Percentiles rank a stretch among this genome's conserved stretches.
Conservation (phyloP, 768 basidiomycete genomes). For the Sistotremastrum niveocremeum region DNA sequence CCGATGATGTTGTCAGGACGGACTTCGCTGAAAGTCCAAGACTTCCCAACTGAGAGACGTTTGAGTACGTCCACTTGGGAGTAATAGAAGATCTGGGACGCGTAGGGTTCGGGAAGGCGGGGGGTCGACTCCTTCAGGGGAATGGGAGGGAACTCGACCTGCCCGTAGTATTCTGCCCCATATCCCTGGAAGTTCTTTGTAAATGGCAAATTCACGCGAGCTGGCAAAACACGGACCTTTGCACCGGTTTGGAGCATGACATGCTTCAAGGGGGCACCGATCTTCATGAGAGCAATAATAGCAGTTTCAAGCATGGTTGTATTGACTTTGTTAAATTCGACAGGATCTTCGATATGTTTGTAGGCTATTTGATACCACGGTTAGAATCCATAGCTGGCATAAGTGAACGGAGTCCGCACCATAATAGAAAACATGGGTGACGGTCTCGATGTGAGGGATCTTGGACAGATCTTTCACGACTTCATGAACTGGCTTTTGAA, state of each 20-base stretch:
- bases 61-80: not conserved
- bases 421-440: not conserved
- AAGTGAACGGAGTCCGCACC: no score
- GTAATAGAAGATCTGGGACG: not conserved
- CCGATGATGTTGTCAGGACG: not conserved
- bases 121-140: not conserved
- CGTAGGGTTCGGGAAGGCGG: not conserved
- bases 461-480: not conserved
- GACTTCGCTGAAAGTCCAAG: not conserved
- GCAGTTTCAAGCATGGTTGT: no score
- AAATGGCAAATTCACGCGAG: no score
- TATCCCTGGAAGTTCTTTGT: not conserved
- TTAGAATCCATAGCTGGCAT: no score
- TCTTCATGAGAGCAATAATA: no score
- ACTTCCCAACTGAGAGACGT: not conserved
- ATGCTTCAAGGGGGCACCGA: not conserved
- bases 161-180: not conserved
- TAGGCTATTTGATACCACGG: no score
- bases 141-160: not conserved
- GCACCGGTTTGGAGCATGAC: not conserved
- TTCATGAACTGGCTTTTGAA: not conserved
- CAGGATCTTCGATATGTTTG: no score
- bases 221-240: not conserved
- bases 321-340: no score
- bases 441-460: not conserved